Evolutionary conservation across 2,329 filamentous ascomycete species (phyloP).

Genomic region (Penicillium sp.): DNA sequence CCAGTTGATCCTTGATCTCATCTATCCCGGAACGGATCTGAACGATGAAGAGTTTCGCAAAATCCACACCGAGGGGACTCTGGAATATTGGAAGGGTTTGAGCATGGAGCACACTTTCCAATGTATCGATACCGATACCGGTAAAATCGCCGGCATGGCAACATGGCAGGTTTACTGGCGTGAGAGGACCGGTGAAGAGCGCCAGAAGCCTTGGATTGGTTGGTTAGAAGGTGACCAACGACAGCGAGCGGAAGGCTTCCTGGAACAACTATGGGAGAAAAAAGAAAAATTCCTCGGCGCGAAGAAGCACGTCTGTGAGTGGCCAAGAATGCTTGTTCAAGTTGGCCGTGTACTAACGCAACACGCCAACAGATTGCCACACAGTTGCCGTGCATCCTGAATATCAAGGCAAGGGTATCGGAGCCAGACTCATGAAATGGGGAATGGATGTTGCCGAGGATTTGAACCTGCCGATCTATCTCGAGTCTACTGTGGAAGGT

Average conservation of each 20-base stretch:
- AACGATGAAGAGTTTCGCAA: constrained; percentile 44
- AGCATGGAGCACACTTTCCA: constrained; percentile 51
- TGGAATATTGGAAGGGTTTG: constrained; percentile 40
- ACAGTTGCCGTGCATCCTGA: constrained; percentile 49
- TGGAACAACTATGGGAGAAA: constrained; percentile 45
- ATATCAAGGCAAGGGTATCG: constrained; percentile 46
- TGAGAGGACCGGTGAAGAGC: constrained; percentile 43
- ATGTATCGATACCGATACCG: constrained; percentile 43
- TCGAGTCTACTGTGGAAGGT: constrained; percentile 49
- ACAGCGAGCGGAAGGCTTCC: constrained; percentile 40
- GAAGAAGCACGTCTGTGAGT: constrained; percentile 45
- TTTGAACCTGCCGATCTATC: constrained; percentile 46
- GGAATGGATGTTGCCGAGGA: constrained; percentile 36
- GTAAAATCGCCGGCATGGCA: constrained; percentile 51
- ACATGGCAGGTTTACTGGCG: constrained; percentile 48
- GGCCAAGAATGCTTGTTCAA: not conserved
- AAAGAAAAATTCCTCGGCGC: constrained; percentile 18
- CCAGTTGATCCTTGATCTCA: constrained; percentile 44
- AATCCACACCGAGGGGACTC: constrained; percentile 45
- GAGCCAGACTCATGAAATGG: constrained; percentile 46
- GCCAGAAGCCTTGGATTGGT: constrained; percentile 47
- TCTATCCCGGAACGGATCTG: constrained; percentile 41
- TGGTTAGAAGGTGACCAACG: constrained; percentile 50
- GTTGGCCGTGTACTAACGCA: not conserved
- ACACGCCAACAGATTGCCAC: constrained; percentile 35